phyloP scores from a whole-genome alignment of 129 eudicot species.

The Helianthus annuus region DNA sequence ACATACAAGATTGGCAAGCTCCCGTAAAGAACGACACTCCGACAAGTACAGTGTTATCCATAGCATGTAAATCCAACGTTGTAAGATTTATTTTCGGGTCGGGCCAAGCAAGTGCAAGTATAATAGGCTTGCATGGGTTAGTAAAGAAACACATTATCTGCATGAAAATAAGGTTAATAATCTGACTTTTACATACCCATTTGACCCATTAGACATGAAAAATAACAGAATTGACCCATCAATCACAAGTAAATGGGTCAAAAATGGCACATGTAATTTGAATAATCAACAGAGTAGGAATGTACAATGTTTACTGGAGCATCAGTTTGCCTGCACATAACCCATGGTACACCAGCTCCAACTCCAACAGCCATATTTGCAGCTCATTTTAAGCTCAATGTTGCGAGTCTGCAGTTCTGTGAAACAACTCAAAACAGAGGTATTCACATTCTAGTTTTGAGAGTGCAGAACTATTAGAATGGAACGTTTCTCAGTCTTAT shows the following conservation, averaged over 20 bases:
- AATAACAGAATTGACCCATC: not conserved
- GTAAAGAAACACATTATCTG: no score
- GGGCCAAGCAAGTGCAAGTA: no score
- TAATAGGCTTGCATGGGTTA: no score
- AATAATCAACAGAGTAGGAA: conserved; percentile 18
- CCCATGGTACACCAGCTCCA: conserved; percentile 99
- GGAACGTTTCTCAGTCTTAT: no score
- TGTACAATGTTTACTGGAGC: conserved; percentile 92
- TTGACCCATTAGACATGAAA: conserved; percentile 5
- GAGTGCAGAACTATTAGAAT: no score
- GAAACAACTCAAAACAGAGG: no score
- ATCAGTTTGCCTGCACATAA: conserved; percentile 96
- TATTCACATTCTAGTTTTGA: no score
- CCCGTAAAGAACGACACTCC: conserved; percentile 93
- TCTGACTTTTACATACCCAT: not conserved
- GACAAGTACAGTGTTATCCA: no score
- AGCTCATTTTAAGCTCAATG: conserved; percentile 63
- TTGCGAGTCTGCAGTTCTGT: no score
- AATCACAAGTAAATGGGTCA: conserved; percentile 1
- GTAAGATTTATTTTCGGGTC: no score
- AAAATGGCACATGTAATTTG: conserved; percentile 7
- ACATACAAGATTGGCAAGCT: conserved; percentile 94
- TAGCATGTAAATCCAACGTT: no score
- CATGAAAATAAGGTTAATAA: no score
- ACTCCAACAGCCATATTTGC: conserved; percentile 96